Base-by-base conservation (phyloP, 139 green algal species). In the Desmodesmus armatus region DNA sequence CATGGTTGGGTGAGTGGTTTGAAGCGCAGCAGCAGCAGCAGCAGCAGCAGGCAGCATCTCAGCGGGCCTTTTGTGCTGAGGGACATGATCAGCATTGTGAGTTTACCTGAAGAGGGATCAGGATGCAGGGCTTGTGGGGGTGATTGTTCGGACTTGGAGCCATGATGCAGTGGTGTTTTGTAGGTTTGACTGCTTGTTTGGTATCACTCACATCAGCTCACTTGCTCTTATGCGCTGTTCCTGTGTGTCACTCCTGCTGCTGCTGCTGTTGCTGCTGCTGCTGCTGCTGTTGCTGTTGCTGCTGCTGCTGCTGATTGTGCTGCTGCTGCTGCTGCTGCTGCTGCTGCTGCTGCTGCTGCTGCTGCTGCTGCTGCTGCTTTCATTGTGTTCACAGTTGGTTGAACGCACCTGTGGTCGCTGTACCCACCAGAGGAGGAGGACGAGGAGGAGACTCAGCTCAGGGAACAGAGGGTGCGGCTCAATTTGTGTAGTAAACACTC, bases 371-470 rank as follows among this genome's bases (percentile, higher is more conserved):
- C 21, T 82, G 15, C n/a, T 87, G 1, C 39, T 15, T 2, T 29
- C 43, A 2, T 31, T 43, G 43, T 29, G 35, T n/a, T 29, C 37
- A 9, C 69, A 80, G 73, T 37, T 80, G 31, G 67, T 80, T 69
- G 73, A 67, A 31, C 47, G 53, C 55, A 41, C 73, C 71, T 88
- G 69, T 88, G 84, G 84, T 33, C n/a, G 17, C 31, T 53, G n/a
- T 88, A 82, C 41, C 84, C 84, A 0, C 77, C 84, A 44, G 69
- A 67, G 9, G 67, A 75, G 0, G 55, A 82, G 29, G 84, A 88
- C n/a, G 82, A 82, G 7, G 84, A 88, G 5, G 84, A 85, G 79
- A 41, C 60, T 27, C 25, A 80, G 41, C 51, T 88, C 15, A 62
- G 82, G 44, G 49, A 75, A 73, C 60, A 88, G 47, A 7, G 31